Conservation (phyloP, 208 protist genomes). For the Leishmania mexicana region DNA sequence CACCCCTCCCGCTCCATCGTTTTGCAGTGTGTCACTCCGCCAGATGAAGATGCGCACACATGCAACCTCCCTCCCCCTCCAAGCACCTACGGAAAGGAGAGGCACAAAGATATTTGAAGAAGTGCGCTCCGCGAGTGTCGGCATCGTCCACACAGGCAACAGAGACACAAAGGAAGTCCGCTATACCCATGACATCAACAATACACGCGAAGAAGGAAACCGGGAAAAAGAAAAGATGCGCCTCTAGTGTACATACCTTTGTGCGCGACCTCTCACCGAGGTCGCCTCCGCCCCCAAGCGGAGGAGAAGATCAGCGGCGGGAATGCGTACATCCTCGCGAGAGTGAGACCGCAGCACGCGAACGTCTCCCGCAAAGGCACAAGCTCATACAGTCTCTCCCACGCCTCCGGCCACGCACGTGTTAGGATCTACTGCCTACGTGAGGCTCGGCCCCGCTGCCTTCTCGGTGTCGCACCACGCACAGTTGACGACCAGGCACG, state of each 20-base stretch:
- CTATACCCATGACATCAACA: background rate
- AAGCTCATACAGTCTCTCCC: background rate
- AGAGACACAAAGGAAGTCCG: background rate
- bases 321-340: background rate
- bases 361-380: background rate
- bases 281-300: background rate
- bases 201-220: background rate
- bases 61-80: background rate
- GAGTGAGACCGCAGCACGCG: background rate
- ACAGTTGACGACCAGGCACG: constrained; percentile 72
- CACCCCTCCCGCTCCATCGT: background rate
- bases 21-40: background rate
- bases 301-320: background rate
- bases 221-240: background rate
- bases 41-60: background rate
- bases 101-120: background rate
- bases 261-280: background rate
- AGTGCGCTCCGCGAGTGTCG: background rate
- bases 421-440: background rate
- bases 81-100: background rate
- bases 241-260: background rate
- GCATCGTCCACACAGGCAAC: background rate
- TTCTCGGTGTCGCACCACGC: constrained; percentile 70
- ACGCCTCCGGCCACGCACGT: background rate
- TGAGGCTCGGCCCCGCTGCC: constrained; percentile 1